Percentiles rank a stretch among this genome's conserved stretches.
These are phyloP conservation scores for Kazachstania sp. DNA, from an alignment of 1,139 yeast species.

Conservation along the genomic window DNA sequence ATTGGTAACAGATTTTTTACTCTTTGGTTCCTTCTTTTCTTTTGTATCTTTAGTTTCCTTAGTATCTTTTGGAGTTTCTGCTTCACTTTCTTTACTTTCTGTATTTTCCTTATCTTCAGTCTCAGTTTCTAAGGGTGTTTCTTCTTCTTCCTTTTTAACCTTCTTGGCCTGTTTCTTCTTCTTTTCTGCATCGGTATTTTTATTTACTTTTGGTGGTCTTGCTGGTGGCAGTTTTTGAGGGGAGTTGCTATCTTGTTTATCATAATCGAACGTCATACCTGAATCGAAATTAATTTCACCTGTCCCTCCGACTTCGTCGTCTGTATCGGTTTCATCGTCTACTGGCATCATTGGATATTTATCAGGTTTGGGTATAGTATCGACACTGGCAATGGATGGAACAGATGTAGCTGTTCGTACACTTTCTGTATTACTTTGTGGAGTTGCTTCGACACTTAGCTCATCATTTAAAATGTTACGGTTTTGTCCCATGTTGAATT, in stretches of 20 bases:
- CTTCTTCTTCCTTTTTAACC: conserved; percentile 1
- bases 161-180: neutral
- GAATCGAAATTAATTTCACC: conserved; percentile 29
- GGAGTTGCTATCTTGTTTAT: conserved; percentile 24
- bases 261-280: conserved; percentile 29
- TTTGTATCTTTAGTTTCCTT: neutral
- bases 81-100: conserved; percentile 1
- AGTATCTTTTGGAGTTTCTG: conserved; percentile 1
- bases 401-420: neutral
- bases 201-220: neutral
- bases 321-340: conserved; percentile 30
- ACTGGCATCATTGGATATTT: conserved; percentile 3
- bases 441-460: neutral
- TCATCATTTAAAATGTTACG: conserved; percentile 3
- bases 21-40: conserved; percentile 2
- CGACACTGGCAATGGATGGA: neutral
- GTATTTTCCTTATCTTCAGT: neutral
- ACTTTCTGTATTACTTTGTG: neutral
- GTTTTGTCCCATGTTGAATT: conserved; percentile 1
- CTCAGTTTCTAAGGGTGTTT: neutral
- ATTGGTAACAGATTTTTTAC: conserved; percentile 14
- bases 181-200: neutral
- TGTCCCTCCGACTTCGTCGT: conserved; percentile 23
- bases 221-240: conserved; percentile 6
- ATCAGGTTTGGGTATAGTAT: neutral